A percentile compares a stretch with the other conserved stretches of the same genome.
phyloP scores from a whole-genome alignment of 176 grass and related monocot genomes.

The Pontederia paniculata region DNA sequence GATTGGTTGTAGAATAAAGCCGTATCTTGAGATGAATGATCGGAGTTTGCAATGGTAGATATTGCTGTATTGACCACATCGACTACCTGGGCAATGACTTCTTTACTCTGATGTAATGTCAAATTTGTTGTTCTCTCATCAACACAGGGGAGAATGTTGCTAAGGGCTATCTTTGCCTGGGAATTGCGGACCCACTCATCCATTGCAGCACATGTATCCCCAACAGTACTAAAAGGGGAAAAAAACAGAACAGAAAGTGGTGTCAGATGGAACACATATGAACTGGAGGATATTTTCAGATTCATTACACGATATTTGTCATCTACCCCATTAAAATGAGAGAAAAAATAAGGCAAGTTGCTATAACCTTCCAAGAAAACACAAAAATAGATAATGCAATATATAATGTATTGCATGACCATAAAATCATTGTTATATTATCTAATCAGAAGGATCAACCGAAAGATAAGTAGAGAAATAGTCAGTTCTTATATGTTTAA shows the following conservation, averaged over 20 bases:
- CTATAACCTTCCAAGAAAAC: too few relatives aligned
- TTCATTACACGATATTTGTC: too few relatives aligned
- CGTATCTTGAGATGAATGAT: conserved; percentile 7
- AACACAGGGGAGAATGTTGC: conserved; percentile 55
- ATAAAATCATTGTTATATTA: too few relatives aligned
- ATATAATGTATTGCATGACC: too few relatives aligned
- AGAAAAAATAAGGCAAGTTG: too few relatives aligned
- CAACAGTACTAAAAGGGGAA: conserved; percentile 24
- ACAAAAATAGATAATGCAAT: too few relatives aligned
- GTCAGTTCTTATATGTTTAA: too few relatives aligned
- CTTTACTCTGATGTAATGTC: conserved; percentile 39
- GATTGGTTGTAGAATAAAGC: conserved; percentile 46
- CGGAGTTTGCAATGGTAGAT: conserved; percentile 25
- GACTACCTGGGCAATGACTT: conserved; percentile 45
- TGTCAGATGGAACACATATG: background rate
- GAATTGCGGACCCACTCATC: conserved; percentile 47
- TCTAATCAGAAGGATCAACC: too few relatives aligned
- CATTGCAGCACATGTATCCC: conserved; percentile 52
- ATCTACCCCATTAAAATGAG: too few relatives aligned
- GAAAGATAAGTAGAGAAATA: too few relatives aligned
- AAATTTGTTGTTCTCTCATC: conserved; percentile 28
- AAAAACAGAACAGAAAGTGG: background rate
- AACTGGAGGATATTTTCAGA: too few relatives aligned
- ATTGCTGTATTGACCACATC: conserved; percentile 37
- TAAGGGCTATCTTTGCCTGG: conserved; percentile 40